A percentile compares a stretch with the other conserved stretches of the same genome.
phyloP scores from a whole-genome alignment of 495 filamentous ascomycete genomes.

The Aspergillus affinis region DNA sequence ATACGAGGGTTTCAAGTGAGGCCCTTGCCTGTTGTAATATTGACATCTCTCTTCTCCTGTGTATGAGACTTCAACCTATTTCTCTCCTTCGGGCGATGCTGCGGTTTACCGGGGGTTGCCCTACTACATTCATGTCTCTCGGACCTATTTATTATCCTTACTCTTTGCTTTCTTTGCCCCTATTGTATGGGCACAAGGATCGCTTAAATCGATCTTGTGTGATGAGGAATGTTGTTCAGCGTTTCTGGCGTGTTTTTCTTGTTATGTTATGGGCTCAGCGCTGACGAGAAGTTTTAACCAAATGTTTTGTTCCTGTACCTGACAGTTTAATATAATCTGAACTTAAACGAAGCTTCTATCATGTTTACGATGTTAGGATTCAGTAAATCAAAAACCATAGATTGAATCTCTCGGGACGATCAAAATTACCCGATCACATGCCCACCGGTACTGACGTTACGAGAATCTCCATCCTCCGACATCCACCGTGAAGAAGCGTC shows the following conservation, averaged over 20 bases:
- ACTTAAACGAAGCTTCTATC: background rate
- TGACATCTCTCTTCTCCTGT: constrained; percentile 11
- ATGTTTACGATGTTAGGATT: too few relatives aligned
- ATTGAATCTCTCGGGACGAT: background rate
- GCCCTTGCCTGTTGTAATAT: constrained; percentile 11
- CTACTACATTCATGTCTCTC: background rate
- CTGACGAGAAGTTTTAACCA: constrained; percentile 2
- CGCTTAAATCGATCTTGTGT: constrained; percentile 1
- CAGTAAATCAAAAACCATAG: too few relatives aligned
- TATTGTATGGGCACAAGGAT: background rate
- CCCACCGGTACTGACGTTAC: background rate
- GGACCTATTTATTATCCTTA: background rate
- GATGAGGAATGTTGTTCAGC: constrained; percentile 12
- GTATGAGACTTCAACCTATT: constrained; percentile 21
- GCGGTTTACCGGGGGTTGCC: background rate
- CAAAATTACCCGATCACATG: background rate
- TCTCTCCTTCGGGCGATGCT: constrained; percentile 1
- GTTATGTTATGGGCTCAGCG: constrained; percentile 6
- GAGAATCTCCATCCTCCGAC: background rate
- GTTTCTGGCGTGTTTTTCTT: constrained; percentile 5
- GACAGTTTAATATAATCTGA: background rate
- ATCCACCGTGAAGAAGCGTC: background rate
- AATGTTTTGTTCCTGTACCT: constrained; percentile 10
- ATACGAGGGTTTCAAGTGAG: constrained; percentile 8
- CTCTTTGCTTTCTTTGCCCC: too few relatives aligned